Conservation (phyloP, 371 early-diverging fungal genomes). For the Caulochytrium protostelioides region DNA sequence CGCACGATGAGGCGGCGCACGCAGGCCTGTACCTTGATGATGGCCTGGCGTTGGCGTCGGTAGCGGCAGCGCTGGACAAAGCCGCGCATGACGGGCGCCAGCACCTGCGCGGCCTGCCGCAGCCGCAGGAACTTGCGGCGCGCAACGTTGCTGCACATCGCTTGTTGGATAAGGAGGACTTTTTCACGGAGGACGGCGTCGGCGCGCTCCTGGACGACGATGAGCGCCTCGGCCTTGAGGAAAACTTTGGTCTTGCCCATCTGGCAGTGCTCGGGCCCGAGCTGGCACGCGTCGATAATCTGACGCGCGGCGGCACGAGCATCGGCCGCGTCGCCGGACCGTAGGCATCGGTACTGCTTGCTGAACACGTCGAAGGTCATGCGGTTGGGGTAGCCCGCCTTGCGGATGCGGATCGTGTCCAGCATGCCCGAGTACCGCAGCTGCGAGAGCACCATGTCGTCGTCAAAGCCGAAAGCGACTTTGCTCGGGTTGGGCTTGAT, state of each 20-base stretch:
- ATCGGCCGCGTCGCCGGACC: no score
- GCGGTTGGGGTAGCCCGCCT: conserved; percentile 18
- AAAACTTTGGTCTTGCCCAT: conserved; percentile 21
- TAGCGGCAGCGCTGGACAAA: conserved; percentile 10
- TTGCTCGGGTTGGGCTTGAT: conserved; percentile 45
- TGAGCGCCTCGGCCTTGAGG: conserved; percentile 10
- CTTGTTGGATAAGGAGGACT: conserved; percentile 12
- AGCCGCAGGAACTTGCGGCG: conserved; percentile 1
- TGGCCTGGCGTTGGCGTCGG: conserved; percentile 4
- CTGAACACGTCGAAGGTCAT: conserved; percentile 12
- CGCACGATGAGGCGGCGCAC: no score
- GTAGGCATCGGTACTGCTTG: conserved; percentile 3
- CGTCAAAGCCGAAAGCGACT: conserved; percentile 19
- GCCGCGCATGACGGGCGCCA: background rate
- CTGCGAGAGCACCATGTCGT: conserved; percentile 30
- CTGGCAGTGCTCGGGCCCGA: no score
- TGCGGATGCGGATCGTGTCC: conserved; percentile 41
- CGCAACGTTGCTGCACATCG: conserved; percentile 4
- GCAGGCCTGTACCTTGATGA: conserved; percentile 17
- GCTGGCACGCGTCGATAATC: no score
- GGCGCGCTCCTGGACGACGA: conserved; percentile 6
- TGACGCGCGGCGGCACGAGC: no score
- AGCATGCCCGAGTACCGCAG: conserved; percentile 46
- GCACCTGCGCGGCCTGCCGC: conserved; percentile 1
- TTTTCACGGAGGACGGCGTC: conserved; percentile 9